Percentiles rank a stretch among this genome's conserved stretches.
Evolutionary conservation across 306 rosid species (phyloP).

Genomic region (Oxytropis ochrocephala): DNA sequence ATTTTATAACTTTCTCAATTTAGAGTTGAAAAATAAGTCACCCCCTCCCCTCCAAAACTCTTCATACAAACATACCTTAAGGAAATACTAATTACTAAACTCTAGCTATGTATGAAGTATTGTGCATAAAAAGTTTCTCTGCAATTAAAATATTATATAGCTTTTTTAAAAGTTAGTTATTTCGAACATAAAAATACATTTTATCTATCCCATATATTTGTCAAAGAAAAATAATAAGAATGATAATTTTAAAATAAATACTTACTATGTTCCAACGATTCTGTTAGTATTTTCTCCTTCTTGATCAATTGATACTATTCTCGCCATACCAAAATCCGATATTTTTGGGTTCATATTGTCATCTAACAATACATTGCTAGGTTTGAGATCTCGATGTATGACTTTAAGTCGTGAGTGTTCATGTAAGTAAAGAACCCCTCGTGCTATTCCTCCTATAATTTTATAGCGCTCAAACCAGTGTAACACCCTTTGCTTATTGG

Average conservation of each 20-base stretch:
- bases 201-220: neutral
- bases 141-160: neutral
- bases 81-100: neutral
- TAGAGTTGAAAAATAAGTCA: too few relatives aligned
- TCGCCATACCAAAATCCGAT: slow-evolving; percentile 51
- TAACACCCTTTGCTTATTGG: neutral
- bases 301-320: slow-evolving; percentile 19
- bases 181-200: neutral
- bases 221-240: neutral
- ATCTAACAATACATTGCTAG: slow-evolving; percentile 36
- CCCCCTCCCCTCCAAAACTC: too few relatives aligned
- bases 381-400: slow-evolving; percentile 42
- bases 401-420: slow-evolving; percentile 42
- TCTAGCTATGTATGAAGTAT: too few relatives aligned
- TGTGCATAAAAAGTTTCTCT: neutral
- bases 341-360: slow-evolving; percentile 30
- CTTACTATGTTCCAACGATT: slow-evolving; percentile 51
- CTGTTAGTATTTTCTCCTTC: slow-evolving; percentile 19
- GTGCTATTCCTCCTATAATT: slow-evolving; percentile 35
- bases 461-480: slow-evolving; percentile 35
- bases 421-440: slow-evolving; percentile 41
- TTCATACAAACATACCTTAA: too few relatives aligned
- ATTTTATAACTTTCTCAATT: too few relatives aligned
- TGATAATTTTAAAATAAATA: neutral
- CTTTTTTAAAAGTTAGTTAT: neutral